These are phyloP conservation scores for Telfairia occidentalis DNA, from an alignment of 331 rosid genomes.

Conservation along the genomic window DNA sequence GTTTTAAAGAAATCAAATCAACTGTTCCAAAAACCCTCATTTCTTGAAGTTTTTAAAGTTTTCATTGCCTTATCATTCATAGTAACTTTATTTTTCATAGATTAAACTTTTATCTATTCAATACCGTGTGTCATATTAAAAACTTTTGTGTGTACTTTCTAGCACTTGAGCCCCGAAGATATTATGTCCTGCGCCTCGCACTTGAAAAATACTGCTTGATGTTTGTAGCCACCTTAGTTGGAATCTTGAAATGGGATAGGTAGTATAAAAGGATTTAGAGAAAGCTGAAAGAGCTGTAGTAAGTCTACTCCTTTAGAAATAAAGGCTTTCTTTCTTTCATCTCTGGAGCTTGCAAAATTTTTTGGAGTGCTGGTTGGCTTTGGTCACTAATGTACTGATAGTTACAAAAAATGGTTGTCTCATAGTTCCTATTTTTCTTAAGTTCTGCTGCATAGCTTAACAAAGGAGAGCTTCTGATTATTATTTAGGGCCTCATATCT, in stretches of 20 bases:
- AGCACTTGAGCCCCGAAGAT: no score
- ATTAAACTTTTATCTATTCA: no score
- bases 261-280: background rate
- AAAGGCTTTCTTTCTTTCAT: background rate
- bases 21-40: no score
- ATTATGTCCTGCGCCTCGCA: no score
- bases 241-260: background rate
- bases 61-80: no score
- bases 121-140: no score
- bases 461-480: background rate
- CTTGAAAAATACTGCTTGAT: no score
- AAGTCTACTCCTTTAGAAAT: background rate
- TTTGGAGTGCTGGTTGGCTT: background rate
- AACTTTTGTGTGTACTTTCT: no score
- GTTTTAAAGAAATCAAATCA: no score
- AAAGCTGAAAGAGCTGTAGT: background rate
- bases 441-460: background rate
- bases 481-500: slow-evolving; percentile 48
- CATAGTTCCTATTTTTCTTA: background rate
- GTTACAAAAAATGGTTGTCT: background rate
- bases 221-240: no score
- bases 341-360: background rate
- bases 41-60: no score
- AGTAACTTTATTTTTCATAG: no score
- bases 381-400: background rate